Evolutionary conservation across 1,139 yeast species (phyloP), one percentile per base, ranked within the genome.

Genomic region (Yamadazyma mexicana): DNA sequence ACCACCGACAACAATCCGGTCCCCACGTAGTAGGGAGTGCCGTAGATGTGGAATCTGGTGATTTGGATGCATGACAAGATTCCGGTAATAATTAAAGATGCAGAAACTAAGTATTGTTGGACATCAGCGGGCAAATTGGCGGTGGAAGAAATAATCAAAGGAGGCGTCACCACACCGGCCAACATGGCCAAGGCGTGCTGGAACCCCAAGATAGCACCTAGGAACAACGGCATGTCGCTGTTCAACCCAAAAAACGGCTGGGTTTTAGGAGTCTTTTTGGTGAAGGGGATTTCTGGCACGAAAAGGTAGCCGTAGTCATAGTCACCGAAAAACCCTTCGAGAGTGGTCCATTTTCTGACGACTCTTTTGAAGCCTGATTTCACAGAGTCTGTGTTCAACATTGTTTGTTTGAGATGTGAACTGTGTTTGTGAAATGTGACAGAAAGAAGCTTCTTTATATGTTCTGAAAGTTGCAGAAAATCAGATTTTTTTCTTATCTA

Each of bases 101-200:
- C 80, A 26, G 91, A 81, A 18, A 89, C 95, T 50, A 89, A 66
- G 61, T 87, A 88, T 54, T 86, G 83, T 37, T 79, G 74, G 15
- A 66, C 46, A 3, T 61, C 73, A 14, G 66, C 48, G 24, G 61
- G 62, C 40, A 88, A 69, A 58, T 84, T 73, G 17, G 91, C 89
- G 20, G 75, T 63, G 8, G 67, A 53, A 1, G 89, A 67, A 36
- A 86, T 83, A 51, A 87, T 69, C 41, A 87, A 64, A 2, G 96
- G 94, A 5, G 96, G 95, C n/a, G 95, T 72, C 31, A 85, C 84
- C 36, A 89, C 79, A 54, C 96, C 96, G 8, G 95, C 96, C 64
- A 89, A 66, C 95, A 88, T 87, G 32, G 96, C 83, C 50, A 89
- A 66, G 1, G 95, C 70, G 58, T 89, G 97, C 64, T 88, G 96